Conservation (phyloP, 805 yeast species). For the Wickerhamiella kazuoi region DNA sequence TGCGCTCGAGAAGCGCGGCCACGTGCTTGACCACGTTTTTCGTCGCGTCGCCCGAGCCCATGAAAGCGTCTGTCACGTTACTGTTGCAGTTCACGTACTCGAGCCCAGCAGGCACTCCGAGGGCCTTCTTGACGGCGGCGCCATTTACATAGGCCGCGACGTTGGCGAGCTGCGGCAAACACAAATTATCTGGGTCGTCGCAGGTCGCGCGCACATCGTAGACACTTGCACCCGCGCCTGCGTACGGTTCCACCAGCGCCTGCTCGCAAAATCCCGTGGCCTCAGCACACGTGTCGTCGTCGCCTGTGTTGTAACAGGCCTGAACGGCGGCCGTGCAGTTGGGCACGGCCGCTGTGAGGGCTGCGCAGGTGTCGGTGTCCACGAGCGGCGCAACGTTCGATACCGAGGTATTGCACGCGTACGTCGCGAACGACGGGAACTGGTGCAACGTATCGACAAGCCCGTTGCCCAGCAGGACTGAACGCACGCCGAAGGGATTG, state of each 20-base stretch:
- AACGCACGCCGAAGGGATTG: neutral
- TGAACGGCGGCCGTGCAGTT: conserved; percentile 12
- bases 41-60: neutral
- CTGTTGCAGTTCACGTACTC: neutral
- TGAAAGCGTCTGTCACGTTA: neutral
- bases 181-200: conserved; percentile 66
- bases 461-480: conserved; percentile 63
- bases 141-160: conserved; percentile 35
- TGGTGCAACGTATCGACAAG: conserved; percentile 85
- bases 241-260: conserved; percentile 1
- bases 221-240: conserved; percentile 10
- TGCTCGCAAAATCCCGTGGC: conserved; percentile 21
- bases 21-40: conserved; percentile 21
- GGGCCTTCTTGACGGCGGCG: conserved; percentile 28
- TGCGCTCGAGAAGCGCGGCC: conserved; percentile 47
- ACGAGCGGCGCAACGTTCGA: conserved; percentile 26
- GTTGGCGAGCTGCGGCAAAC: conserved; percentile 33
- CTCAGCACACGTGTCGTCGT: conserved; percentile 21
- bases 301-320: neutral
- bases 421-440: conserved; percentile 57
- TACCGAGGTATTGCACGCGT: conserved; percentile 38
- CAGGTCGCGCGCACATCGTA: conserved; percentile 31
- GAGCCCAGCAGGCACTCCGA: conserved; percentile 15
- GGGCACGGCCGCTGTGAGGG: conserved; percentile 14
- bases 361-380: conserved; percentile 27